Evolutionary conservation across 441 rosid genomes (phyloP), one percentile per base, ranked within the genome.

Genomic region (Eugenia klotzschiana): DNA sequence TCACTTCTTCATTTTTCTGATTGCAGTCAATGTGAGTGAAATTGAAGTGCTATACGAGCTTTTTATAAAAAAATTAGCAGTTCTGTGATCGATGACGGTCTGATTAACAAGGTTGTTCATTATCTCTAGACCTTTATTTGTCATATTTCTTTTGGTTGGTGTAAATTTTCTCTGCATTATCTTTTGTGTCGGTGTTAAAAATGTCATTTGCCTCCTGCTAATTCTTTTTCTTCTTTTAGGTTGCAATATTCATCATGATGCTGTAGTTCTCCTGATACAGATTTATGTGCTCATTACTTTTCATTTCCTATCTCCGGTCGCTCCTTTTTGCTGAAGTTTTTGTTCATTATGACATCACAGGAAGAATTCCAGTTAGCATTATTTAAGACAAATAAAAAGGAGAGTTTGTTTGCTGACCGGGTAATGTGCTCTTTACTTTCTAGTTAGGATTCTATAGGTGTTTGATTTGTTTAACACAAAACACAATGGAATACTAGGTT

Each of bases 401-500:
- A 96, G 89, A 96, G 99, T 87, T 89, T 95, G 91, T 96, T 96
- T 92, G 99, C 99, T 27, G 99, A 96, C 85, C 88, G 98, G 95
- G 99, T 94, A 90, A 51, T 64, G 69, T 84, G 81, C 72, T 55
- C 33, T 60, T 69, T 79, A 26, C 50, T 50, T 37, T 53, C 58
- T n/a, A n/a, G n/a, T n/a, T n/a, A n/a, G 84, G 82, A 51, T 88
- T 82, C 82, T 89, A 81, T 90, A 96, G 99, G 99, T 96, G 41
- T 96, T 96, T 82, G 98, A 95, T 89, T 89, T 96, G 91, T 95
- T 96, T 84, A 98, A 96, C 88, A 93, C 96, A 83, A 96, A 94
- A 84, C 99, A 96, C 87, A 95, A 95, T 90, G 98, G 99, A 82
- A 94, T 96, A 83, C 91, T 96, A 41, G 99, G 98, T 73, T 96